These are phyloP conservation scores for Metschnikowia proteae DNA, from an alignment of 805 yeast species.

Conservation along the genomic window DNA sequence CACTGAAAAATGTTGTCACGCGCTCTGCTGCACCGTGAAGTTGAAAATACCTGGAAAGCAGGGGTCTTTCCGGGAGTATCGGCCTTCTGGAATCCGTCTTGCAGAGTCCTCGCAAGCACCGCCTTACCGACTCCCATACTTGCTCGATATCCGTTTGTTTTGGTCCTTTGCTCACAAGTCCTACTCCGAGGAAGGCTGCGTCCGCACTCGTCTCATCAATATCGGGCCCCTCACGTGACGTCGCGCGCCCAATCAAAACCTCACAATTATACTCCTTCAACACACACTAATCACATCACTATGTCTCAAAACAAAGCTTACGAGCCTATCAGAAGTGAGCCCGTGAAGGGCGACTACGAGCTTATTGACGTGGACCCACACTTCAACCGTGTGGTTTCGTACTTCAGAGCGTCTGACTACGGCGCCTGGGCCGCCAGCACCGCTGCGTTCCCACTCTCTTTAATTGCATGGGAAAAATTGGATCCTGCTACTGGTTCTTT, in stretches of 20 bases:
- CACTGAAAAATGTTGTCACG: no score
- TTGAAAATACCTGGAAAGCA: no score
- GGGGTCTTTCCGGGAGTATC: no score
- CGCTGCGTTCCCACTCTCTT: conserved; percentile 41
- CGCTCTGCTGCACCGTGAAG: no score
- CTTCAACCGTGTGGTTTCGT: conserved; percentile 65
- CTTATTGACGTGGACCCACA: conserved; percentile 77
- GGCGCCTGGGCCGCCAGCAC: conserved; percentile 42
- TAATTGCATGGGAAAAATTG: conserved; percentile 41
- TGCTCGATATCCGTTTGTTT: no score
- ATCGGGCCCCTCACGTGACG: conserved; percentile 10
- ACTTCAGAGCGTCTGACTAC: conserved; percentile 67
- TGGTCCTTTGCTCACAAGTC: no score
- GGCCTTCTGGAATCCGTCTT: no score
- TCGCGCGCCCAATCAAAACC: conserved; percentile 33
- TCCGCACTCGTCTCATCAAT: neutral
- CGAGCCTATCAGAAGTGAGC: conserved; percentile 37
- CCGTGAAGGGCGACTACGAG: conserved; percentile 34
- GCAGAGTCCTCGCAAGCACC: no score
- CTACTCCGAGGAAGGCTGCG: no score
- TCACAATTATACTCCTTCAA: conserved; percentile 2
- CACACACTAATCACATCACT: conserved; percentile 1
- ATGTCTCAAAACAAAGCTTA: conserved; percentile 40
- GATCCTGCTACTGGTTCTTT: conserved; percentile 42
- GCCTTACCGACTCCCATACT: no score